Base-by-base conservation (phyloP, 1,139 yeast genomes). In the Geotrichum armillariae region DNA sequence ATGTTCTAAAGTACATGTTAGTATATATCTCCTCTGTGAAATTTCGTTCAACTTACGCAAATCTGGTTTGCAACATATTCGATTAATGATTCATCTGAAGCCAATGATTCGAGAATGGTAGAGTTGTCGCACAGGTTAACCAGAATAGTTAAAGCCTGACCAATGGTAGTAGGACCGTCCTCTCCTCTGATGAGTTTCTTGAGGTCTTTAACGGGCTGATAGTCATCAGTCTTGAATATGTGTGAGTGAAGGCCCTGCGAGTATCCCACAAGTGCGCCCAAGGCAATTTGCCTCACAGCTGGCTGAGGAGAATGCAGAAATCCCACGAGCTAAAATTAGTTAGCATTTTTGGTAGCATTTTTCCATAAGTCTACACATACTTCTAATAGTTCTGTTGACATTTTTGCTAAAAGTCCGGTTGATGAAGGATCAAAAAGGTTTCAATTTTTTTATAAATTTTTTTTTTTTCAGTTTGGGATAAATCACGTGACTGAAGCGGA, bases 251-350 rank as follows among this genome's bases (percentile, higher is more conserved):
- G 74, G 12, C 88, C 87, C 50, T 82, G 80, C 7, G 96, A 86
- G 66, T 77, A 88, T 1, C 94, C 95, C 12, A 89, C 91, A 48
- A 91, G 69, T 64, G 89, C 83, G 60, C 87, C 94, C 49, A 91
- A 73, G 0, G 98, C 98, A 51, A 91, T 83, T 59, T 84, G 90
- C 52, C 86, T 82, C 27, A 90, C 89, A 7, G 88, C 86, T 3
- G 88, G 84, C 62, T 87, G 91, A 1, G 86, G 85, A 7, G 91
- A 81, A 66, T 88, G 96, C 55, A 93, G 75, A 67, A 93, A 91
- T 45, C 77, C 80, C 18, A 91, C 96, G 44, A 90, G 61, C 64
- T 70, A 40, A 31, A 39, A 9, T 20, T 23, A 32, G 5, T 21
- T 35, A 18, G 25, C 16, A 23, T 20, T n/a, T 2, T 14, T 12